Percentiles rank a stretch among this genome's conserved stretches.
phyloP scores from a whole-genome alignment of 352 stramenopile species.

The Globisporangium barbulae region DNA sequence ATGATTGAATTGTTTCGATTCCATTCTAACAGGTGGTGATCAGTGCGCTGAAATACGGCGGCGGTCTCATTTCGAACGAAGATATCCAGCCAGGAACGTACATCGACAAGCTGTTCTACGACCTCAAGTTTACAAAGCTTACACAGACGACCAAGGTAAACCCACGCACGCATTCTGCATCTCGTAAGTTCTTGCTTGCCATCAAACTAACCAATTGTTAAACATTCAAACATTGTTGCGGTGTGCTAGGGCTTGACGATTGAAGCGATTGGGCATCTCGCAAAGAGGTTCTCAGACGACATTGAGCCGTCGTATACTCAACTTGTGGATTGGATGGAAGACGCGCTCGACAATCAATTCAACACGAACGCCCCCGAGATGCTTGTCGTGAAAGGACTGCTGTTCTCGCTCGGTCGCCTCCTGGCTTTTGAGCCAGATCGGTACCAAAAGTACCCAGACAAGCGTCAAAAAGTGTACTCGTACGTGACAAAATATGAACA shows the following conservation, averaged over 20 bases:
- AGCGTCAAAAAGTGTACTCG: slow-evolving; percentile 66
- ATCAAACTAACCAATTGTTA: not conserved
- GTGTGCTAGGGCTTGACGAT: slow-evolving; percentile 46
- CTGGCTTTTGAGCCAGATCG: slow-evolving; percentile 48
- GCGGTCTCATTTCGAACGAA: slow-evolving; percentile 28
- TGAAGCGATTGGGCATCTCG: slow-evolving; percentile 56
- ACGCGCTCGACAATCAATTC: slow-evolving; percentile 74
- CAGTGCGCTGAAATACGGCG: slow-evolving; percentile 46
- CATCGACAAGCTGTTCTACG: slow-evolving; percentile 67
- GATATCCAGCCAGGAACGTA: slow-evolving; percentile 53
- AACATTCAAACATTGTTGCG: not conserved
- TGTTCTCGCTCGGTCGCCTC: slow-evolving; percentile 57
- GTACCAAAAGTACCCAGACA: slow-evolving; percentile 33
- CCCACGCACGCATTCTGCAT: not conserved
- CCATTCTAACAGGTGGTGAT: slow-evolving; percentile 41
- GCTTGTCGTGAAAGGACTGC: slow-evolving; percentile 66
- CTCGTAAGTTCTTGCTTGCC: not conserved
- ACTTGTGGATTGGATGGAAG: slow-evolving; percentile 67
- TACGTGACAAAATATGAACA: slow-evolving; percentile 15
- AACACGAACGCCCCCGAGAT: slow-evolving; percentile 58
- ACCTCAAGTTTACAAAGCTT: slow-evolving; percentile 72
- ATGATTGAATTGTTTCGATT: not conserved
- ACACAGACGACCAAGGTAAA: slow-evolving; percentile 62
- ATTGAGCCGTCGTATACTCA: slow-evolving; percentile 24
- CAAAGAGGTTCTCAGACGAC: slow-evolving; percentile 44